phyloP scores from a whole-genome alignment of 1,284 basidiomycete species.

The Boletus mariae region DNA sequence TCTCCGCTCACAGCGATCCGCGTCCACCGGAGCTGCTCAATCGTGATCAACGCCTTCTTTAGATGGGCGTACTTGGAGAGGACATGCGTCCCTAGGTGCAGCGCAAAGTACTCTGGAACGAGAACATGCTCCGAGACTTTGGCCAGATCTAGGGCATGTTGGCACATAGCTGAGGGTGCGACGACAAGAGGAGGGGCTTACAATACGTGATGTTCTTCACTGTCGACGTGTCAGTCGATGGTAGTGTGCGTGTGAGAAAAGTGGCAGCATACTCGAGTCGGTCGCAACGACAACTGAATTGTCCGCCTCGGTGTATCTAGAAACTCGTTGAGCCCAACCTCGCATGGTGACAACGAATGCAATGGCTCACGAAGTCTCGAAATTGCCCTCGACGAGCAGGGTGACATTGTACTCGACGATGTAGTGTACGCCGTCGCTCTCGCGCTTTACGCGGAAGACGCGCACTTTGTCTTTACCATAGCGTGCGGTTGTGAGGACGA shows the following conservation, averaged over 20 bases:
- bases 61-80: constrained; percentile 83
- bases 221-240: constrained; percentile 26
- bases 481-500: constrained; percentile 48
- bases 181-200: constrained; percentile 34
- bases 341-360: background rate
- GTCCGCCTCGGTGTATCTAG: constrained; percentile 78
- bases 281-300: constrained; percentile 85
- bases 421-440: constrained; percentile 55
- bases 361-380: constrained; percentile 57
- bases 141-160: constrained; percentile 63
- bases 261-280: constrained; percentile 66
- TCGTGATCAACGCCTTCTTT: constrained; percentile 68
- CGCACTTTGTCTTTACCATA: constrained; percentile 89
- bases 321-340: background rate
- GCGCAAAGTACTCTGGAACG: constrained; percentile 79
- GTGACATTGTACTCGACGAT: constrained; percentile 81
- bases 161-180: background rate
- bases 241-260: background rate
- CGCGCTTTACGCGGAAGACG: constrained; percentile 81
- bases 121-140: constrained; percentile 86
- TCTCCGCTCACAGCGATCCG: constrained; percentile 60
- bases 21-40: constrained; percentile 85
- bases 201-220: constrained; percentile 94
- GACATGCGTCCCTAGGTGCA: constrained; percentile 84
- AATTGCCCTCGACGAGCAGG: constrained; percentile 76